These are phyloP conservation scores for Calycina herbarum DNA, from an alignment of 2,329 filamentous ascomycete genomes.

Conservation along the genomic window DNA sequence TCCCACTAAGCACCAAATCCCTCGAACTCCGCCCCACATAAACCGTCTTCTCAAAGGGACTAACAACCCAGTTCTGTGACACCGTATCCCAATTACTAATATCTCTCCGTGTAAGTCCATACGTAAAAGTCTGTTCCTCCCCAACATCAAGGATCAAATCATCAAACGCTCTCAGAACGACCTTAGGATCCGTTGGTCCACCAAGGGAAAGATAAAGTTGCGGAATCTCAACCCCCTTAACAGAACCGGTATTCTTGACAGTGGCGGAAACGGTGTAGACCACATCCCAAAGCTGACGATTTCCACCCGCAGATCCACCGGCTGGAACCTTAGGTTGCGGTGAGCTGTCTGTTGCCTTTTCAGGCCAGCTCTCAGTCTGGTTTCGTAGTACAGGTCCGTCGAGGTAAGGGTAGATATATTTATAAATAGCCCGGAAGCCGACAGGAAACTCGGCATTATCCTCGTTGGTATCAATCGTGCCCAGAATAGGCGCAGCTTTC, in stretches of 20 bases:
- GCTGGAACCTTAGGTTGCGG: conserved; percentile 48
- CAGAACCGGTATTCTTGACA: conserved; percentile 56
- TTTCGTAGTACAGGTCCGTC: conserved; percentile 43
- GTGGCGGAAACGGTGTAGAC: conserved; percentile 53
- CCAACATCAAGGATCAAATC: conserved; percentile 70
- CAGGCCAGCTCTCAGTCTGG: conserved; percentile 36
- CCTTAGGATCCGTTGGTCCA: conserved; percentile 66
- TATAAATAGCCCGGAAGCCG: conserved; percentile 45
- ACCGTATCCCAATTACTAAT: conserved; percentile 81
- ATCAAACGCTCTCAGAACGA: conserved; percentile 77
- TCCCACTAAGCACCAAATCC: conserved; percentile 27
- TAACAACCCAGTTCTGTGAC: conserved; percentile 76
- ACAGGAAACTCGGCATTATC: conserved; percentile 67
- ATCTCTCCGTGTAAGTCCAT: conserved; percentile 75
- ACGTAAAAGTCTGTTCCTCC: conserved; percentile 63
- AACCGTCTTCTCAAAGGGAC: conserved; percentile 34
- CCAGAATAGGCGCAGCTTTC: conserved; percentile 62
- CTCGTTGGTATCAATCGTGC: conserved; percentile 59
- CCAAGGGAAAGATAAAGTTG: conserved; percentile 78
- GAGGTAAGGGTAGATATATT: conserved; percentile 57
- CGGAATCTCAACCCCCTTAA: conserved; percentile 55
- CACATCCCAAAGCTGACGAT: conserved; percentile 53
- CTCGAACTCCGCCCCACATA: conserved; percentile 34
- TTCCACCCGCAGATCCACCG: conserved; percentile 54
- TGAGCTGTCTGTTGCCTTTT: conserved; percentile 43